Base-by-base conservation (phyloP, 495 filamentous ascomycete species). In the Platismatia glauca region DNA sequence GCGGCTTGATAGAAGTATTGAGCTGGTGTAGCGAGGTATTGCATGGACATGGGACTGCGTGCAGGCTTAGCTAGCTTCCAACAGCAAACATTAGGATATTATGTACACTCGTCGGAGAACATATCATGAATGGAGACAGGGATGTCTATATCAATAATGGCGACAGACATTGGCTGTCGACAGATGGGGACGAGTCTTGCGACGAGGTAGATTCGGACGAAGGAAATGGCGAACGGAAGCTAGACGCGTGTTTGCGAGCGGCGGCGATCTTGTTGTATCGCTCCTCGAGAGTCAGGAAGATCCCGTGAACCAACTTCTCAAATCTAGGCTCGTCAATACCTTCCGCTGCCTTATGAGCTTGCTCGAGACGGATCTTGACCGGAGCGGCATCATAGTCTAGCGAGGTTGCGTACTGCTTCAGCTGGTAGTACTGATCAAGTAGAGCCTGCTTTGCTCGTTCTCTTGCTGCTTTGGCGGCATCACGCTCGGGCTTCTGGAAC, bases 321-420 rank as follows among this genome's bases (percentile, higher is more conserved):
- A 67, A 67, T 9, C 31, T 64, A 3, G 35, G n/a, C 34, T 64
- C 59, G 27, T 67, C 46, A 18, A 53, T 38, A 6, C 12, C 46
- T 22, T 57, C 57, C 22, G 53, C 65, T 4, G 65, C 60, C 46
- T 63, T 24, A 11, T 41, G 65, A 39, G 65, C 65, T 41, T 64
- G 22, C 35, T 64, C 57, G 13, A 67, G 50, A 35, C 65, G 61
- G 52, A 67, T 67, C 31, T 55, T 63, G 48, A 67, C 65, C 24
- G 65, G 46, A 31, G 50, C 24, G 18, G 52, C 48, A 33, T 58
- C 61, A 11, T 15, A 11, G 27, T 67, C 50, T 15, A 67, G 48
- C 13, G 27, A 55, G 29, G 18, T 43, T 27, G 61, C 61, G 31
- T 59, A 67, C 24, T 63, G 33, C 38, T 57, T 56, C n/a, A 67